These are phyloP conservation scores for Coleophoma cylindrospora DNA, from an alignment of 2,329 filamentous ascomycete species.

Conservation along the genomic window DNA sequence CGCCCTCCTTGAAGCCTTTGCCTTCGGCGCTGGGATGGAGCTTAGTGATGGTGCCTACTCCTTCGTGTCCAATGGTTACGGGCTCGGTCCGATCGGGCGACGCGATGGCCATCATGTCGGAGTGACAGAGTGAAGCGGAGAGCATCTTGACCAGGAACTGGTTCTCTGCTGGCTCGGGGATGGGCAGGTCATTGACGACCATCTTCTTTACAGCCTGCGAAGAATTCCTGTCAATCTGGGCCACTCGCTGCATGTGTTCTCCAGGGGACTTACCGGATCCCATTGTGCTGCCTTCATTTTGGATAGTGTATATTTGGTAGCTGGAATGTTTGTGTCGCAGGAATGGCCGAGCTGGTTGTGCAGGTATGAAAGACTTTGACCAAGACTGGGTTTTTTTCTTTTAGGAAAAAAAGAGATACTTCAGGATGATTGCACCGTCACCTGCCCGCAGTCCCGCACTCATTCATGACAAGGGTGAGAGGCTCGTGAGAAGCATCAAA, in stretches of 20 bases:
- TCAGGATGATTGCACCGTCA: no score
- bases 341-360: no score
- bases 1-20: slow-evolving; percentile 36
- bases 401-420: no score
- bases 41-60: slow-evolving; percentile 35
- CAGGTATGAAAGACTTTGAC: neutral
- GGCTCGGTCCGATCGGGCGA: slow-evolving; percentile 8
- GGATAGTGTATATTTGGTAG: neutral
- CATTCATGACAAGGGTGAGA: no score
- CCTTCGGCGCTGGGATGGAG: slow-evolving; percentile 29
- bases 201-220: slow-evolving; percentile 2
- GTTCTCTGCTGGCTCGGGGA: slow-evolving; percentile 3
- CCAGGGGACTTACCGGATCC: slow-evolving; percentile 7
- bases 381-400: neutral
- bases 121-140: slow-evolving; percentile 30
- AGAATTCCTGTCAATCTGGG: neutral
- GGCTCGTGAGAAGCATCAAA: no score
- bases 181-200: slow-evolving; percentile 3
- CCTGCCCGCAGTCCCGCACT: no score
- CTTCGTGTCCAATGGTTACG: slow-evolving; percentile 39
- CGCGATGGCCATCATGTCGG: slow-evolving; percentile 20
- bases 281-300: slow-evolving; percentile 12
- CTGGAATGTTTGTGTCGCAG: no score
- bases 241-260: neutral
- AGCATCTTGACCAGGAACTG: slow-evolving; percentile 29